Evolutionary conservation across 2,329 filamentous ascomycete genomes (phyloP), one percentile per base, ranked within the genome.

Genomic region (Hypoxylon sp.): DNA sequence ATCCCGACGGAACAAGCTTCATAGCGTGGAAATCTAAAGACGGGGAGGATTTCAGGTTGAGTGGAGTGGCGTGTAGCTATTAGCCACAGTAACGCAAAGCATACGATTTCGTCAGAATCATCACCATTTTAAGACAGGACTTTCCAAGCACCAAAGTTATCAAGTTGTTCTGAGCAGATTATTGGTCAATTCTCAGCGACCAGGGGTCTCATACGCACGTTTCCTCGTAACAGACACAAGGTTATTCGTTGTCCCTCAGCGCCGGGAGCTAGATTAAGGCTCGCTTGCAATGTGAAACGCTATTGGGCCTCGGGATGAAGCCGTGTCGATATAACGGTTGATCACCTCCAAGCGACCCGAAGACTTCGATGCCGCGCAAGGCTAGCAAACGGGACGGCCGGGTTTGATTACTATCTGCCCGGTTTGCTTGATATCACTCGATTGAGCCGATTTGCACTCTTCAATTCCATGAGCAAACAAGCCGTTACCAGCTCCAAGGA

Each of bases 1-100:
- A 60, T 64, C 54, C 73, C 73, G 73, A 60, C 65, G 66, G 70
- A 46, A 68, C 33, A 33, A 56, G 51, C 64, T 64, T 64, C 57
- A 67, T 58, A 22, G 61, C 51, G 61, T 70, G 49, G 28, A 44
- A 18, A 38, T 54, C 55, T 55, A 45, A 36, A 46, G 36, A 46
- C 24, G 51, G 20, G 18, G 53, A 30, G 28, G 61, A 66, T 67
- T 26, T 68, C 63, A 70, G 56, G 62, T 69, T 56, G 38, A 64
- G 65, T 61, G 40, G 57, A 53, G 49, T 56, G 52, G 54, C 33
- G 46, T 60, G 59, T 16, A 36, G 24, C 24, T 65, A 40, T 46
- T 63, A 64, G 61, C 52, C 30, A 65, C 46, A 20, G 59, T 69
- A 44, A 64, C 58, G 58, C 67, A 68, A 64, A 50, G 44, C 18